Conservation (phyloP, 345 rosid species). For the Erucastrum elatum region DNA sequence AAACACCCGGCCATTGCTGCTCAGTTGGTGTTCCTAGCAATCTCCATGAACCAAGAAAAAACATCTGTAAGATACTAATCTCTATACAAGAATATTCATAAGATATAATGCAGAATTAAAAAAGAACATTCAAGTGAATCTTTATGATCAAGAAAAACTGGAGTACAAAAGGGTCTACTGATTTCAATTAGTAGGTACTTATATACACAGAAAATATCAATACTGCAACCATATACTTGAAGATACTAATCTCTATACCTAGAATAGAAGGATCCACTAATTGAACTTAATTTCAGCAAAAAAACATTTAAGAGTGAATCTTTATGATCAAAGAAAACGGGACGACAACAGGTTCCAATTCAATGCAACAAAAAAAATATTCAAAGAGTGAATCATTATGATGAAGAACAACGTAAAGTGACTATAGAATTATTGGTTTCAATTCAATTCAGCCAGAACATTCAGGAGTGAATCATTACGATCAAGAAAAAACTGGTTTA, state of each 20-base stretch:
- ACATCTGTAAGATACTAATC: not conserved
- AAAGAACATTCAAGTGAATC: not conserved
- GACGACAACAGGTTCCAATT: not conserved
- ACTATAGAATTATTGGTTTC: not conserved
- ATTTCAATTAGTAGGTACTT: not conserved
- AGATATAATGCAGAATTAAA: not conserved
- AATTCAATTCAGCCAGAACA: not conserved
- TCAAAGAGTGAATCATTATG: not conserved
- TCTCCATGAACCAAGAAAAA: conserved; percentile 41
- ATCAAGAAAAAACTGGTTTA: not conserved
- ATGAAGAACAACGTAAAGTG: not conserved
- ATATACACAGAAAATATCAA: not conserved
- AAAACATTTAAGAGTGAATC: not conserved
- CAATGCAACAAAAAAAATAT: not conserved
- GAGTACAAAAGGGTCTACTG: not conserved
- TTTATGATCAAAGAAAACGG: not conserved
- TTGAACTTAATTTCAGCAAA: no score
- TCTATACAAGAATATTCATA: not conserved
- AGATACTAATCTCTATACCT: not conserved
- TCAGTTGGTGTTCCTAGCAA: conserved; percentile 90
- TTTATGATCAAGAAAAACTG: not conserved
- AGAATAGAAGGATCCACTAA: no score
- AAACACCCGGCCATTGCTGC: conserved; percentile 87
- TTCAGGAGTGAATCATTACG: not conserved
- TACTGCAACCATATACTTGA: not conserved